Percentiles rank a stretch among this genome's conserved stretches.
phyloP scores from a whole-genome alignment of 345 rosid genomes.

The Citropsis articulata region DNA sequence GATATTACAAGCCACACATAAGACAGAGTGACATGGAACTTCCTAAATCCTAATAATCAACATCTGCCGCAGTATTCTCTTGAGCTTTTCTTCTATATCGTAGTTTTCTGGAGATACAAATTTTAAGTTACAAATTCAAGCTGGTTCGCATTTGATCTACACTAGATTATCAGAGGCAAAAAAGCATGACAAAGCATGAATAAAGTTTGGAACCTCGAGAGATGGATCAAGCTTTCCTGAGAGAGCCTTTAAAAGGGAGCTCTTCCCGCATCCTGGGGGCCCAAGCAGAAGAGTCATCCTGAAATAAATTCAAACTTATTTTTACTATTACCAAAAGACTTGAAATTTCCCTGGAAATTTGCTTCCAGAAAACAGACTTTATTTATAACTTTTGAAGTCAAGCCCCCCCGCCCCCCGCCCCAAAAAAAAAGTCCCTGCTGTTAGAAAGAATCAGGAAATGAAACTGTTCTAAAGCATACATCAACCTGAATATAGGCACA shows the following conservation, averaged over 20 bases:
- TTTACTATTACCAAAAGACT: too few species aligned
- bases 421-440: background rate
- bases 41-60: too few species aligned
- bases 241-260: slow-evolving; percentile 20
- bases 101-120: too few species aligned
- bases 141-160: background rate
- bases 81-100: too few species aligned
- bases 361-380: too few species aligned
- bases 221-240: slow-evolving; percentile 21
- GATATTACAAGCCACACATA: background rate
- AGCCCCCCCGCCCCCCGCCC: too few species aligned
- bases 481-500: too few species aligned
- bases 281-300: slow-evolving; percentile 31
- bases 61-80: rapidly evolving
- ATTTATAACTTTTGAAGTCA: background rate
- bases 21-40: background rate
- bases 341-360: too few species aligned
- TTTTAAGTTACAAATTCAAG: too few species aligned
- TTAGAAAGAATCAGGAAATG: background rate
- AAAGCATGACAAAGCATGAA: background rate
- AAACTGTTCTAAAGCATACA: too few species aligned
- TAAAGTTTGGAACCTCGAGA: slow-evolving; percentile 14
- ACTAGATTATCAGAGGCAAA: background rate
- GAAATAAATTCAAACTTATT: background rate
- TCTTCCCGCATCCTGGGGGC: slow-evolving; percentile 30